Evolutionary conservation across 179 eudicot species (phyloP), one percentile per base, ranked within the genome.

Genomic region (Heliamphora pulchella): DNA sequence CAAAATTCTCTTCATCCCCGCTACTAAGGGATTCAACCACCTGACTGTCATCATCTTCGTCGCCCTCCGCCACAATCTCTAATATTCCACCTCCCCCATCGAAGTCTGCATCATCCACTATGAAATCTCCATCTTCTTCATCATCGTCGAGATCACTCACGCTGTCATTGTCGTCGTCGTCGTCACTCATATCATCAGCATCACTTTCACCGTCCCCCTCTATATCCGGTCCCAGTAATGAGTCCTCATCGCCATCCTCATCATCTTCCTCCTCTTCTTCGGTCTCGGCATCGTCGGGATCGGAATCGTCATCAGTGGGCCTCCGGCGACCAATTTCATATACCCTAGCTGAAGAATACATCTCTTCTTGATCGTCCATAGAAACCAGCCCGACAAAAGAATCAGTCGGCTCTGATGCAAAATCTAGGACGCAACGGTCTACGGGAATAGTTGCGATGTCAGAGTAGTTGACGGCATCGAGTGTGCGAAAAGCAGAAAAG

Each of bases 221-320:
- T 55, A 89, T 84, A 15, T 91, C 96, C 4, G 71, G 15, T 8
- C 83, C 85, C 80, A 85, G 9, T 20, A 83, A 44, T 13, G 80
- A 61, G 39, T 85, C 86, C 15, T 80, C 86, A 48, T 90, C 93
- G 6, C 43, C 83, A 51, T 89, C 94, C 43, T 87, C 91, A 1
- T 90, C 93, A 0, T 94, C 98, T 0, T 94, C 98, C 5, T 94
- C 93, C 0, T 93, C 97, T 3, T 90, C 93, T 54, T 92, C 97
- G 15, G 85, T 92, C 62, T 95, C 98, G 2, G 91, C 97, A 70
- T 94, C 98, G 80, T 95, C 98, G 0, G 98, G 98, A 76, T 95
- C 98, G 1, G 98, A 93, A 81, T 95, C 98, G 61, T 93, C 98
- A 51, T 95, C 98, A 0, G 97, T 95, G 15, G 93, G 91, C 81